These are phyloP conservation scores for Suillus ampliporus DNA, from an alignment of 768 basidiomycete genomes.

Conservation along the genomic window DNA sequence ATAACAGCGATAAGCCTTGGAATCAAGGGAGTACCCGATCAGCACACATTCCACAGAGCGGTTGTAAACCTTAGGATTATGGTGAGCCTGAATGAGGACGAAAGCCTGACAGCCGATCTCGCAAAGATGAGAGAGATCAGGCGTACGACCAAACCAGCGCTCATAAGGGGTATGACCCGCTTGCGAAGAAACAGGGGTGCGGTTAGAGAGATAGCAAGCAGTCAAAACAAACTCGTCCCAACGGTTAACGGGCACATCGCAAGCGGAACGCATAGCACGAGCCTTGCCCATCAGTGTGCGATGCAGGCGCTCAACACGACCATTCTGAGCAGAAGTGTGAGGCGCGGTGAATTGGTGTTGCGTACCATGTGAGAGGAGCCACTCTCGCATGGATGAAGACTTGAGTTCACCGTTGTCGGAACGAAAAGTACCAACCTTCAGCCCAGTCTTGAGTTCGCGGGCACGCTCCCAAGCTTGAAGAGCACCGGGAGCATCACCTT, in stretches of 20 bases:
- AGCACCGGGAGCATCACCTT: conserved; percentile 26
- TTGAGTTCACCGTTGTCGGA: conserved; percentile 34
- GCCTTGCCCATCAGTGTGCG: no score
- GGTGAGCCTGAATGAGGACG: conserved; percentile 28
- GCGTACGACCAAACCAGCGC: conserved; percentile 22
- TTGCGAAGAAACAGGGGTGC: no score
- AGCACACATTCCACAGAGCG: conserved; percentile 13
- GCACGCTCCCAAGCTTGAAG: conserved; percentile 38
- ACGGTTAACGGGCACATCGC: no score
- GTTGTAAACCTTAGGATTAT: conserved; percentile 33
- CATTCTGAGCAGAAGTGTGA: no score
- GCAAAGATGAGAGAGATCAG: conserved; percentile 33
- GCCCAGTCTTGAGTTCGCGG: conserved; percentile 25
- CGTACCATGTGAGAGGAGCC: conserved; percentile 9
- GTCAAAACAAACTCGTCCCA: no score
- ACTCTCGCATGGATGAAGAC: conserved; percentile 15
- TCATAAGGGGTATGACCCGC: no score
- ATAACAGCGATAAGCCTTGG: conserved; percentile 21
- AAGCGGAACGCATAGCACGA: no score
- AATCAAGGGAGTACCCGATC: conserved; percentile 17
- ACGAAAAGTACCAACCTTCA: conserved; percentile 19
- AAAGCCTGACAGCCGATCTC: conserved; percentile 38
- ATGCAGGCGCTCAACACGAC: no score
- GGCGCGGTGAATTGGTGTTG: no score
- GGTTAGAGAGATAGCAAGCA: no score